Conservation (phyloP, 176 grass and related monocot genomes). For the Puya raimondii region DNA sequence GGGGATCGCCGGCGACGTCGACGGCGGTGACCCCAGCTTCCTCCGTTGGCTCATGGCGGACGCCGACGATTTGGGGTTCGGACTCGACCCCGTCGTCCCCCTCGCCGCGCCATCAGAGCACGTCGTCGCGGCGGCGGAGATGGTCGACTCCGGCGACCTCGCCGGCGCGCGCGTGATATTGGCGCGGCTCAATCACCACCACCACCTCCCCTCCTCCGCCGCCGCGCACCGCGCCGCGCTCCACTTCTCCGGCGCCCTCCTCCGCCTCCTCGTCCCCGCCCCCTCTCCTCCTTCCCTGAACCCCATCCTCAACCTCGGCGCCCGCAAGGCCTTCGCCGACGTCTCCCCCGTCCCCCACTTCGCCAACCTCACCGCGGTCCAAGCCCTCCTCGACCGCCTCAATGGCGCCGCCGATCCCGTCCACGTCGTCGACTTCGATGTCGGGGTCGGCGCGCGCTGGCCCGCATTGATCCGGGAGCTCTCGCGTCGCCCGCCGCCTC, state of each 20-base stretch:
- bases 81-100: slow-evolving; percentile 18
- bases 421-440: slow-evolving; percentile 19
- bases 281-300: background rate
- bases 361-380: slow-evolving; percentile 14
- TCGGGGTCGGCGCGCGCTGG: slow-evolving; percentile 14
- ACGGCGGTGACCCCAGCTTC: slow-evolving; percentile 29
- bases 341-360: slow-evolving; percentile 16
- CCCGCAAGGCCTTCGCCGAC: slow-evolving; percentile 15
- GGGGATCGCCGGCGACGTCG: slow-evolving; percentile 5
- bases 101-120: slow-evolving; percentile 18
- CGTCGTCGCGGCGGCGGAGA: slow-evolving; percentile 33
- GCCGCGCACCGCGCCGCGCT: slow-evolving; percentile 11
- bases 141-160: slow-evolving; percentile 29
- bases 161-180: slow-evolving; percentile 47
- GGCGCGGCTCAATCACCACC: slow-evolving; percentile 64
- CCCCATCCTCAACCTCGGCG: slow-evolving; percentile 1
- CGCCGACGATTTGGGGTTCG: slow-evolving; percentile 13
- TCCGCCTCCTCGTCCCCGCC: background rate
- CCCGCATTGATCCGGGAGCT: slow-evolving; percentile 18
- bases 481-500: background rate
- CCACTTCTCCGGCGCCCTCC: slow-evolving; percentile 23
- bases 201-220: slow-evolving; percentile 3
- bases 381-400: slow-evolving; percentile 15
- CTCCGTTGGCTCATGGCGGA: slow-evolving; percentile 38
- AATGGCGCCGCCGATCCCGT: background rate